phyloP scores from a whole-genome alignment of 2,329 filamentous ascomycete species.

The Waltergamsia citrina region DNA sequence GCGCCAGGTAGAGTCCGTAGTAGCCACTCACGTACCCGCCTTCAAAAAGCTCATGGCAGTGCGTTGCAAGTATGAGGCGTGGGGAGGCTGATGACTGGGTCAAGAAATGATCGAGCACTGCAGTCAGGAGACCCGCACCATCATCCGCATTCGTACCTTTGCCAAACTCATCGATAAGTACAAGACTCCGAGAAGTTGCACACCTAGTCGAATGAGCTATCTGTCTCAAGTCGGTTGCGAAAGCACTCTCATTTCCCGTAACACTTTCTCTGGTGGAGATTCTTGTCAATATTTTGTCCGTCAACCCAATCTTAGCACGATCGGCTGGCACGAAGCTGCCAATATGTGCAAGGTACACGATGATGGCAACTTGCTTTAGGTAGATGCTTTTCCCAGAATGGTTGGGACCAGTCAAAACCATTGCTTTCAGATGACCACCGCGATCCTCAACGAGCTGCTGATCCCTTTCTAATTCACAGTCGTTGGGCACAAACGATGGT shows the following conservation, averaged over 20 bases:
- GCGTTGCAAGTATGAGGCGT: slow-evolving; percentile 51
- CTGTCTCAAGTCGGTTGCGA: slow-evolving; percentile 77
- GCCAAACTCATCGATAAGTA: slow-evolving; percentile 90
- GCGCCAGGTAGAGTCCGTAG: slow-evolving; percentile 46
- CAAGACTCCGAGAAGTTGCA: slow-evolving; percentile 64
- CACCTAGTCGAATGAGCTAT: slow-evolving; percentile 67
- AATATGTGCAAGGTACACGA: slow-evolving; percentile 86
- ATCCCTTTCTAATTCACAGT: slow-evolving; percentile 64
- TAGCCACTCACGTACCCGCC: slow-evolving; percentile 42
- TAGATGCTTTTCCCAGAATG: slow-evolving; percentile 96
- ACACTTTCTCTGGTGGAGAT: slow-evolving; percentile 65
- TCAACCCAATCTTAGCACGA: slow-evolving; percentile 69
- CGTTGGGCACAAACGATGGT: slow-evolving; percentile 72
- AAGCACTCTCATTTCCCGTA: slow-evolving; percentile 49
- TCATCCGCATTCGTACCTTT: slow-evolving; percentile 52
- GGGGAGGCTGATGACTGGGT: slow-evolving; percentile 34
- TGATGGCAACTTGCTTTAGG: slow-evolving; percentile 84
- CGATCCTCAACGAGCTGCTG: too few relatives aligned
- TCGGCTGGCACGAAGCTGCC: slow-evolving; percentile 86
- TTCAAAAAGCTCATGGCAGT: slow-evolving; percentile 67
- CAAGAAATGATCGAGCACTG: slow-evolving; percentile 47
- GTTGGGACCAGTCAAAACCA: slow-evolving; percentile 87
- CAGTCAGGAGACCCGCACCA: slow-evolving; percentile 48
- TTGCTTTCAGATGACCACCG: slow-evolving; percentile 53
- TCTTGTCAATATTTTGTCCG: slow-evolving; percentile 85